Evolutionary conservation across 441 rosid species (phyloP), one percentile per base, ranked within the genome.

Genomic region (Euphorbia celastroides): DNA sequence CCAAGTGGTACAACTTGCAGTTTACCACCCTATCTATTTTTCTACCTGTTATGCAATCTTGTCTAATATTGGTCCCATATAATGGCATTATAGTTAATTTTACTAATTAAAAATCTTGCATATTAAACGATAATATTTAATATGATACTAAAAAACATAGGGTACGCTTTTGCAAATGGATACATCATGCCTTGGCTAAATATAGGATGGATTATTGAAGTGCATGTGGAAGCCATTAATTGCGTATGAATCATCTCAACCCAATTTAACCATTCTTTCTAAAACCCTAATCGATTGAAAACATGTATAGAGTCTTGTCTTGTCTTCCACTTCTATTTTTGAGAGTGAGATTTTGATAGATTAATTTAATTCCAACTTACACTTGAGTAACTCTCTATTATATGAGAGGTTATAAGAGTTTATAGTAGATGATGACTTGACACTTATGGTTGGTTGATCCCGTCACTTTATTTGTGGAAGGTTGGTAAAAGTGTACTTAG

Each of bases 181-280:
- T 36, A 9, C n/a, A 10, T 38, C 16, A n/a, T 60, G 64, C 38
- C 64, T 36, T 36, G 27, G n/a, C 41, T 19, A 60, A 32, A 32
- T 60, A 36, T 32, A 32, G 48, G 14, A 3, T 20, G 17, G 50
- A 60, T 60, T 36, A 60, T 60, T 60, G 30, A 44, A 60, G 12
- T 38, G 50, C 64, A 60, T 60, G 50, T 60, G n/a, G 64, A 60
- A 36, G 4, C 51, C 64, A 34, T 60, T 13, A 30, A 59, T 51
- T 20, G 22, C 7, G 2, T 51, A 19, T 51, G 56, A 9, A 28
- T 59, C 26, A 59, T 31, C 36, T 58, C 62, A 58, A 58, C 62
- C 22, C 55, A 17, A 50, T 2, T 14, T 14, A 44, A 44, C 44
- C 3, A 1, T 14, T 2, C n/a, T 44, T 44, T 14, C 50, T 44